A percentile compares a stretch with the other conserved stretches of the same genome.
These are phyloP conservation scores for Hanseniaspora lindneri DNA, from an alignment of 805 yeast genomes.

Conservation along the genomic window DNA sequence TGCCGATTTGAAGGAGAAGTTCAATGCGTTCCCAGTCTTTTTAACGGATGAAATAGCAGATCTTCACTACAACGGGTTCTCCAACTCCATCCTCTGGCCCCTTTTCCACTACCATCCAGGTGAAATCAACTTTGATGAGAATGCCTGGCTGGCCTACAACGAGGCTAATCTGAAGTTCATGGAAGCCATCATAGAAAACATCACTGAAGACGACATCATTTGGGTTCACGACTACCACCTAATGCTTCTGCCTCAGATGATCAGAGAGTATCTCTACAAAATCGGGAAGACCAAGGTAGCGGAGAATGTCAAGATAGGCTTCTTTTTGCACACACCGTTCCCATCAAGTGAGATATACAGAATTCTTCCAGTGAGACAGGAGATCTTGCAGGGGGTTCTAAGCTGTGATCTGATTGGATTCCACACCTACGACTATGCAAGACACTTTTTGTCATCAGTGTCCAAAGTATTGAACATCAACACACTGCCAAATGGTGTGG, in stretches of 20 bases:
- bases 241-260: conserved; percentile 85
- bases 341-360: conserved; percentile 95
- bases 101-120: conserved; percentile 98
- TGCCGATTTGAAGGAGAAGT: conserved; percentile 57
- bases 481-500: conserved; percentile 84
- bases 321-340: conserved; percentile 94
- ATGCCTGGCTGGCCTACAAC: conserved; percentile 94
- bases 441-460: conserved; percentile 87
- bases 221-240: conserved; percentile 98
- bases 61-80: conserved; percentile 90
- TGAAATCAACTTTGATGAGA: conserved; percentile 94
- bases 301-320: conserved; percentile 66
- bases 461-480: conserved; percentile 69
- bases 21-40: conserved; percentile 83
- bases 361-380: conserved; percentile 87
- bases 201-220: conserved; percentile 71
- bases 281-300: conserved; percentile 22
- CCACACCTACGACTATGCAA: conserved; percentile 97
- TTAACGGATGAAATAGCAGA: conserved; percentile 84
- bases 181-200: conserved; percentile 51
- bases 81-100: conserved; percentile 94
- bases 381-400: conserved; percentile 79
- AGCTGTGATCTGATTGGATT: conserved; percentile 93
- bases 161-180: conserved; percentile 85
- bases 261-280: conserved; percentile 45